Conservation (phyloP, 352 stramenopile species). For the Pseudoperonospora humuli region DNA sequence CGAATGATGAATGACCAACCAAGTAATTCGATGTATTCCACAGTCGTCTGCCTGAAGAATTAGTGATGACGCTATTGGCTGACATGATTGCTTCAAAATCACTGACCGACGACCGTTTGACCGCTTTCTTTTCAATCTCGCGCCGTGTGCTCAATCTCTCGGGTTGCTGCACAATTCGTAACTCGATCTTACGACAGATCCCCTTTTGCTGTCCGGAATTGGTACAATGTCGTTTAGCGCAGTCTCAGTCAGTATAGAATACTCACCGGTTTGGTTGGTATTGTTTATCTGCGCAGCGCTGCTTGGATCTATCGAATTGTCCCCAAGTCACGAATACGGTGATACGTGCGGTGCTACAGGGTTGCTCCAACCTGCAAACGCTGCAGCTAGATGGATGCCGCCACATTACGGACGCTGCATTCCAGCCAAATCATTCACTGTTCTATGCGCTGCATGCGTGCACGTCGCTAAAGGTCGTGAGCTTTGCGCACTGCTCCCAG, state of each 20-base stretch:
- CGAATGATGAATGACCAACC: constrained; percentile 2
- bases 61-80: constrained; percentile 65
- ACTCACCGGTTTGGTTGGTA: neutral
- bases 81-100: constrained; percentile 66
- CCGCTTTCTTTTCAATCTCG: constrained; percentile 73
- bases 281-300: constrained; percentile 35
- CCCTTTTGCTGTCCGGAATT: constrained; percentile 74
- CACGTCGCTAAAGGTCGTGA: constrained; percentile 67
- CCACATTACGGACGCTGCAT: constrained; percentile 82
- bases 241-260: neutral
- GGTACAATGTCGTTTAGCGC: constrained; percentile 22
- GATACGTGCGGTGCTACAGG: constrained; percentile 69
- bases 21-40: neutral
- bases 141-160: constrained; percentile 64
- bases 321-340: constrained; percentile 84
- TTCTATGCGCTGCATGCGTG: constrained; percentile 64
- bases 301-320: constrained; percentile 77
- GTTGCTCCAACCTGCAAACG: constrained; percentile 65
- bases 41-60: constrained; percentile 72
- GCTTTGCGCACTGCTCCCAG: constrained; percentile 76
- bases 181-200: constrained; percentile 84
- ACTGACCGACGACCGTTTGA: constrained; percentile 76
- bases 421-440: constrained; percentile 74
- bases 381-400: constrained; percentile 78
- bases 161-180: constrained; percentile 70